Evolutionary conservation across 805 yeast genomes (phyloP).

Genomic region (Diddensiella santjacobensis): DNA sequence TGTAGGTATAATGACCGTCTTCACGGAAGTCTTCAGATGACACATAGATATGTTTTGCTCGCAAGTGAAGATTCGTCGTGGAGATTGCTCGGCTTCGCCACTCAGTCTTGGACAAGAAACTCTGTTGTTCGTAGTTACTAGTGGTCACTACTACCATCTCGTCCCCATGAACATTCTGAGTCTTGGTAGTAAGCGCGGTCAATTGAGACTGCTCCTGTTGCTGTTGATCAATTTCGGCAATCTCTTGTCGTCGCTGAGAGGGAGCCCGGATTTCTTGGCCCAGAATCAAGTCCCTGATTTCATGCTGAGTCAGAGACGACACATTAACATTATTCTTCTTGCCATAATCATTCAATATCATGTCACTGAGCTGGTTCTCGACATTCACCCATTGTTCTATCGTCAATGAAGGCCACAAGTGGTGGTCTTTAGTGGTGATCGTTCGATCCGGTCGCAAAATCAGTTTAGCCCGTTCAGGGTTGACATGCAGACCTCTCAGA

Average conservation of each 20-base stretch:
- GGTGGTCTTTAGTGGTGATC: conserved; percentile 67
- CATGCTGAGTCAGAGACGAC: conserved; percentile 84
- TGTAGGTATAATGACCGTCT: conserved; percentile 58
- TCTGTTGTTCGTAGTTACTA: conserved; percentile 76
- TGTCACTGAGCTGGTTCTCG: conserved; percentile 82
- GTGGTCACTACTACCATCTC: conserved; percentile 93
- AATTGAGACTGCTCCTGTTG: conserved; percentile 38
- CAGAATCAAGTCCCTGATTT: conserved; percentile 85
- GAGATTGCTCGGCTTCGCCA: conserved; percentile 90
- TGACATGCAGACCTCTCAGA: conserved; percentile 76
- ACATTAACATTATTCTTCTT: conserved; percentile 81
- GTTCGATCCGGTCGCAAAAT: conserved; percentile 73
- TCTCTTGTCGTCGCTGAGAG: conserved; percentile 77
- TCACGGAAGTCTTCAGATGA: conserved; percentile 58
- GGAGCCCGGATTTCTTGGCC: conserved; percentile 95
- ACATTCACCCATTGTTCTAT: conserved; percentile 91
- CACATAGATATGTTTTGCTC: conserved; percentile 71
- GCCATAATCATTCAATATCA: conserved; percentile 81
- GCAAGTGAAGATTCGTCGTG: conserved; percentile 63
- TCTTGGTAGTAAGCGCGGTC: conserved; percentile 75
- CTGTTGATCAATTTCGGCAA: conserved; percentile 59
- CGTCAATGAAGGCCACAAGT: conserved; percentile 87
- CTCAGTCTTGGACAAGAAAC: conserved; percentile 78
- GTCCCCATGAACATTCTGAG: conserved; percentile 92
- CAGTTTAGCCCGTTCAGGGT: conserved; percentile 69